Evolutionary conservation across 305 asterid genomes (phyloP), one percentile per base, ranked within the genome.

Genomic region (Fraxinus xanthoxyloides): DNA sequence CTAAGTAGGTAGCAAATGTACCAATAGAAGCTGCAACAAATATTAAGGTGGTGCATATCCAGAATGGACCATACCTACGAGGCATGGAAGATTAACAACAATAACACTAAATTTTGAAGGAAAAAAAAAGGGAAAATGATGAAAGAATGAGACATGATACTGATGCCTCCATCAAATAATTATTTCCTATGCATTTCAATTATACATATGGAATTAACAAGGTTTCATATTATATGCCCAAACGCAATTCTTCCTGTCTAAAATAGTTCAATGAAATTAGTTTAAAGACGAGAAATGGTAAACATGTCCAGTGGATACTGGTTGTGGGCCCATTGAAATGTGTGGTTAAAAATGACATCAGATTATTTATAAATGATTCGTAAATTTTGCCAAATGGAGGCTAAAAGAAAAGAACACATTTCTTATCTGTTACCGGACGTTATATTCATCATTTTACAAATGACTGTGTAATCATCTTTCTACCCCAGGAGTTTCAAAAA

Each of bases 11-110:
- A 34, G 93, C 95, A 88, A 95, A 95, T 84, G 99, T 94, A 80
- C 99, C 97, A 83, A 95, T 94, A 77, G 98, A 87, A 77, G 99
- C 99, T 1, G 98, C 99, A 65, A 95, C 99, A 84, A 95, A 95
- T 82, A 94, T 92, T 88, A 95, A 87, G 80, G 98, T 94, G 36
- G 97, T 93, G 94, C 99, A 95, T 85, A 95, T 95, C 99, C 99
- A 95, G 91, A 95, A 95, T 76, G 99, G 99, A 65, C 99, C 99
- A 69, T 95, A 96, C 89, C 98, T 96, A 90, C 79, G 70, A 48
- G 78, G 28, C 24, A 76, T 24, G 61, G 61, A 24, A 79, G 80
- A 5, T 85, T 73, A 54, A 77, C 43, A 10, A 8, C 15, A 65
- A 65, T 26, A 28, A 73, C 31, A 43, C 9, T 67, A 79, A 28